Percentiles rank a stretch among this genome's conserved stretches.
Evolutionary conservation across 2,329 filamentous ascomycete genomes (phyloP).

Genomic region (Fusarium sp.): DNA sequence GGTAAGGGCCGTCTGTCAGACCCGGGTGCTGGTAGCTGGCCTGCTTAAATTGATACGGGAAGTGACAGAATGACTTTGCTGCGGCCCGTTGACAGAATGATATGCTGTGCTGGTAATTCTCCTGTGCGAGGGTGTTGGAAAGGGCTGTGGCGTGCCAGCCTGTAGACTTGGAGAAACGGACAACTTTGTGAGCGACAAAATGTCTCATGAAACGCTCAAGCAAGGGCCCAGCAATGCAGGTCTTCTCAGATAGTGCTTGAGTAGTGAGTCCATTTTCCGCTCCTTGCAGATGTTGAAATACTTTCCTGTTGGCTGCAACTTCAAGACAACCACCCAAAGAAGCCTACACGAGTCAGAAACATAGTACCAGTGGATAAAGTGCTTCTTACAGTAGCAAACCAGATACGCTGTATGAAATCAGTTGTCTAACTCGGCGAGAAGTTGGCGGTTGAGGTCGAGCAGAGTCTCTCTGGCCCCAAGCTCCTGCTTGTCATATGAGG

Average conservation of each 20-base stretch:
- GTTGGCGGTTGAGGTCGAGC: conserved; percentile 15
- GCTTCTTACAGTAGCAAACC: conserved; percentile 14
- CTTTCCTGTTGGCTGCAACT: conserved; percentile 8
- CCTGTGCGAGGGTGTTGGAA: conserved; percentile 13
- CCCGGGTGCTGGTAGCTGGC: conserved; percentile 11
- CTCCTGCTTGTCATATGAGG: conserved; percentile 4
- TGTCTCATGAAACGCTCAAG: conserved; percentile 29
- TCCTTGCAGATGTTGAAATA: conserved; percentile 12
- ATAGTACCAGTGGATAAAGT: not conserved
- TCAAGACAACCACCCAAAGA: conserved; percentile 17
- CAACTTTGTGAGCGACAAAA: conserved; percentile 18
- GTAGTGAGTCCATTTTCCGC: conserved; percentile 4
- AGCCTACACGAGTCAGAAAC: not conserved
- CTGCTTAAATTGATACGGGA: conserved; percentile 18
- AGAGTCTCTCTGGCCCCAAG: conserved; percentile 19
- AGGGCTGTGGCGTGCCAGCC: conserved; percentile 21
- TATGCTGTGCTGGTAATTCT: conserved; percentile 23
- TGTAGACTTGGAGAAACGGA: not conserved
- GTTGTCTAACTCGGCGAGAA: conserved; percentile 26
- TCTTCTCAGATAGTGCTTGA: conserved; percentile 2
- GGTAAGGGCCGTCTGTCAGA: conserved; percentile 5
- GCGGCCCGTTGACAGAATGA: conserved; percentile 16
- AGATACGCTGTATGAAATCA: conserved; percentile 17
- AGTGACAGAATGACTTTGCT: conserved; percentile 6
- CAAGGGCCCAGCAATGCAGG: conserved; percentile 1